A percentile compares a stretch with the other conserved stretches of the same genome.
These are phyloP conservation scores for Trichophyton rubrum DNA, from an alignment of 2,329 filamentous ascomycete species.

Conservation along the genomic window DNA sequence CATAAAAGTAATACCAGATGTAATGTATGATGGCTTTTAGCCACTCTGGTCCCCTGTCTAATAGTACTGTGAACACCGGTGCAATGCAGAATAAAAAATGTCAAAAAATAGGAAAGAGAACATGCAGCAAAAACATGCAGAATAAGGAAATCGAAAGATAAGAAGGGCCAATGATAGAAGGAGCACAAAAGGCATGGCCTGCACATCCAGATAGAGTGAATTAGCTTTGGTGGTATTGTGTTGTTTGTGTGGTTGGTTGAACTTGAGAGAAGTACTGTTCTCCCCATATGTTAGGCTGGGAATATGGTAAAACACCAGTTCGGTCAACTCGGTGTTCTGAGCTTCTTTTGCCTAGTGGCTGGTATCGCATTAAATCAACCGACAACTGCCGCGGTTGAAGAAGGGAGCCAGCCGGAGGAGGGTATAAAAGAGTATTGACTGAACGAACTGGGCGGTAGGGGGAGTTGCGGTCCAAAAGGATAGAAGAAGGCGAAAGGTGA, in stretches of 20 bases:
- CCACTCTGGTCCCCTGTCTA: background rate
- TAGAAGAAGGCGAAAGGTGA: conserved; percentile 74
- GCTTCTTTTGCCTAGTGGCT: conserved; percentile 58
- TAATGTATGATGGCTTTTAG: background rate
- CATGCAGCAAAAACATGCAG: background rate
- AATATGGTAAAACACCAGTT: conserved; percentile 55
- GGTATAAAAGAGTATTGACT: conserved; percentile 82
- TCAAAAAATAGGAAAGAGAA: background rate
- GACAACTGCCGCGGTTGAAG: conserved; percentile 56
- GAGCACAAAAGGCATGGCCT: background rate
- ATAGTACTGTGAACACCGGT: conserved; percentile 1
- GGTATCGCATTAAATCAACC: conserved; percentile 69
- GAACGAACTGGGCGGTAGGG: conserved; percentile 85
- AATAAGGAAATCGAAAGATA: background rate
- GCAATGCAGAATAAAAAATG: background rate
- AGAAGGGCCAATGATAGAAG: background rate
- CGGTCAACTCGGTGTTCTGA: conserved; percentile 42
- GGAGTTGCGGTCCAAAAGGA: conserved; percentile 75
- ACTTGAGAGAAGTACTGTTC: conserved; percentile 19
- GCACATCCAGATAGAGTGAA: background rate
- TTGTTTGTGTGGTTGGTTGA: background rate
- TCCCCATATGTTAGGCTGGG: conserved; percentile 32
- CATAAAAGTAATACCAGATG: background rate
- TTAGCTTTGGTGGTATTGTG: background rate
- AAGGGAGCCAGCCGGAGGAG: conserved; percentile 66